Base-by-base conservation (phyloP, 2,329 filamentous ascomycete species). In the Sarocladiaceae sp. region DNA sequence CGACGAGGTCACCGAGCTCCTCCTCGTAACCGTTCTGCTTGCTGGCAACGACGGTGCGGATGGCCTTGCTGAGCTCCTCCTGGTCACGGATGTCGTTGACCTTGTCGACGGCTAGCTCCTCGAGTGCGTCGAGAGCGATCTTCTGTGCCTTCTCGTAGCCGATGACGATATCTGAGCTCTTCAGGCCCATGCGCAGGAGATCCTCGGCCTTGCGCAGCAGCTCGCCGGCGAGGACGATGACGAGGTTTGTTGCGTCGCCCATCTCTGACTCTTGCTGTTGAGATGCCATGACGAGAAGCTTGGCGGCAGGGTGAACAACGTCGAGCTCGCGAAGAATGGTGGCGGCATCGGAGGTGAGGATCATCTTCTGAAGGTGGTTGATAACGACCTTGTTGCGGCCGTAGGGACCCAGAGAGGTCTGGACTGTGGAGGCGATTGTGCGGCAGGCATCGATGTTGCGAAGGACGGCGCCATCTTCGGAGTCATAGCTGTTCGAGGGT, bases 281-380 rank as follows among this genome's bases (percentile, higher is more conserved):
- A 70, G 88, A 93, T 56, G 94, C 93, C 95, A 99, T 99, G 62
- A 99, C 94, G 51, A 99, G 78, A 58, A 99, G 80, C 77, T 99
- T 99, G 50, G 94, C 95, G 53, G 94, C 94, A 57, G 95, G 94
- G 76, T 99, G 94, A 53, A 99, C 92, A 57, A 99, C 94, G 66
- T 99, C 94, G 70, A 99, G 84, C 76, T 99, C 95, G 66, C 91
- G 87, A 62, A 99, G 82, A 68, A 99, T 99, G 39, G 94, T 97
- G 59, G 94, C 94, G 59, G 94, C 94, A 68, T 99, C 94, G 55
- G 92, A 97, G 62, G 95, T 99, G 59, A 99, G 80, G 63, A 97
- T 96, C 94, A 99, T 97, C 81, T 99, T 99, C 73, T 96, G 90
- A 57, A 99, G 81, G 76, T 99, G 95, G 79, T 99, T 99, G 80